Base-by-base conservation (phyloP, 1,139 yeast genomes). In the Yarrowia galli region DNA sequence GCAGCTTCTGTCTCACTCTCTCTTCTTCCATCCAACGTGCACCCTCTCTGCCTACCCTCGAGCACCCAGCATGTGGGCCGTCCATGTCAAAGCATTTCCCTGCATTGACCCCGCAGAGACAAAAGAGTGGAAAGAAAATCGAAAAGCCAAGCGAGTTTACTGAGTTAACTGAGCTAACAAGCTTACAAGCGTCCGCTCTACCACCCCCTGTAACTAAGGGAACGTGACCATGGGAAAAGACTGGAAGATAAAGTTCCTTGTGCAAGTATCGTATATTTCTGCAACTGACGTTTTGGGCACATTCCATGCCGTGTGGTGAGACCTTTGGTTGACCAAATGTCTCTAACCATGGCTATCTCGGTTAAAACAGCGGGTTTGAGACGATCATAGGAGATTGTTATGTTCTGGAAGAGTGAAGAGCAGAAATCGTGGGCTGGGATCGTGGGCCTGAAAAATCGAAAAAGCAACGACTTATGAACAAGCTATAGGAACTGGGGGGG, bases 131-230 rank as follows among this genome's bases (percentile, higher is more conserved):
- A n/a, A 3, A 15, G 43, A 40, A 51, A 51, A 51, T 7, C 23
- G 40, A 20, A 35, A 35, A 51, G 32, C 8, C 32, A 28, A 28
- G 32, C 32, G 10, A 28, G 32, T 10, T n/a, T n/a, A n/a, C n/a
- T n/a, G n/a, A n/a, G n/a, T n/a, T n/a, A n/a, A n/a, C n/a, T n/a
- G n/a, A n/a, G n/a, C n/a, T n/a, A 20, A 13, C 42, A 16, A 35
- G 18, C 18, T 3, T 13, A 20, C 32, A 7, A 12, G 25, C 25
- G 35, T n/a, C n/a, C n/a, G n/a, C n/a, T n/a, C n/a, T n/a, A n/a
- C n/a, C n/a, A n/a, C n/a, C 58, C 58, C 58, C 58, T 51, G 58
- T 51, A 51, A 15, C 28, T 20, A 35, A 4, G 42, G 22, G 58
- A 51, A 51, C 58, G 58, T 51, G 58, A 51, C 58, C 42, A 46